phyloP scores from a whole-genome alignment of 495 filamentous ascomycete genomes.

The Chaetomium cochliodes region DNA sequence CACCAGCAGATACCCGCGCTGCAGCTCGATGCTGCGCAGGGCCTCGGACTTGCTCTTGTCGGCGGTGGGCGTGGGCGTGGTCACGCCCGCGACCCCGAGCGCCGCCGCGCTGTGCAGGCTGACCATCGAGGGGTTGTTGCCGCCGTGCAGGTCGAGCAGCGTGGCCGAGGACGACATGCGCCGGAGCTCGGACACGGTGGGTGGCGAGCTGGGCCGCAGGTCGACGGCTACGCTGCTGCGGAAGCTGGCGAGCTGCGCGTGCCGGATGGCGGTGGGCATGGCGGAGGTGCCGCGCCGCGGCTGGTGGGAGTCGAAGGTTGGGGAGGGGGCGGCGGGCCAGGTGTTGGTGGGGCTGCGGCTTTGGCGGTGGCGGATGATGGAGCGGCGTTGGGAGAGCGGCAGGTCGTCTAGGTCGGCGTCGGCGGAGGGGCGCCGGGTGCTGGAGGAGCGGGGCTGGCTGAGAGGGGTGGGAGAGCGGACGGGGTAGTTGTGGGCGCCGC shows the following conservation, averaged over 20 bases:
- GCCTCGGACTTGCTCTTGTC: no score
- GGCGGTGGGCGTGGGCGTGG: no score
- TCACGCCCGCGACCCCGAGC: no score
- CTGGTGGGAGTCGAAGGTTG: constrained; percentile 57
- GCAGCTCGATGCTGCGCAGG: constrained; percentile 43
- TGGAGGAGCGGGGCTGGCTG: neutral
- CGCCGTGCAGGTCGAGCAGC: no score
- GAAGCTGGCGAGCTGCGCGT: constrained; percentile 71
- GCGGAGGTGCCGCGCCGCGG: constrained; percentile 47
- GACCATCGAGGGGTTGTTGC: no score
- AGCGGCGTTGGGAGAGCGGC: constrained; percentile 67
- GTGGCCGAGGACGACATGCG: constrained; percentile 3
- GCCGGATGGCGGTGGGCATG: constrained; percentile 48
- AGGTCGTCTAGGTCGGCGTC: constrained; percentile 60
- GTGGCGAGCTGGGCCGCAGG: constrained; percentile 33
- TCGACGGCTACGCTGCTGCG: constrained; percentile 69
- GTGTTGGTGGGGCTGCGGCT: constrained; percentile 27
- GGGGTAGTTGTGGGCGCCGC: constrained; percentile 37
- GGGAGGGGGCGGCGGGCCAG: constrained; percentile 20
- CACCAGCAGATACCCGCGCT: constrained; percentile 43
- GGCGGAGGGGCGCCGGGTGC: neutral
- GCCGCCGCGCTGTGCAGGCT: no score
- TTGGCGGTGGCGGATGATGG: constrained; percentile 52
- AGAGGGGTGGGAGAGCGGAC: constrained; percentile 9
- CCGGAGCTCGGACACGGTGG: neutral